Evolutionary conservation across 345 rosid species (phyloP), one percentile per base, ranked within the genome.

Genomic region (Streptanthus diversifolius): DNA sequence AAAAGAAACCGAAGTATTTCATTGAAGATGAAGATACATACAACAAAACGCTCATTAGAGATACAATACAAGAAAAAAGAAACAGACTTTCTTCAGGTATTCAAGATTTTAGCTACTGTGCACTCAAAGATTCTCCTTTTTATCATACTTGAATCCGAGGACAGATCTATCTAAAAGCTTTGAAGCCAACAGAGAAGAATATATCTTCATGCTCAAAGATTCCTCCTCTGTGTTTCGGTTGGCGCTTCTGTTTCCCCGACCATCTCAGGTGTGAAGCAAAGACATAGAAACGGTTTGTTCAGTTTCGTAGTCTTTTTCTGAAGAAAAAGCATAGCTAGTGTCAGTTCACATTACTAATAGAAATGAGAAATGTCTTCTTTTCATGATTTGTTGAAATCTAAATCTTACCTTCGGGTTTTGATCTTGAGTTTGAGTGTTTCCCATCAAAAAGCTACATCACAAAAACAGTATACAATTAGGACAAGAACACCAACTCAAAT

Each of bases 271-370:
- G 58, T 65, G 56, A 77, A 48, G 63, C 76, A 77, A 66, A 77
- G 56, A 49, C 76, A 77, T 0, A 48, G 62, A 33, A 58, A 71
- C 24, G 5, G 7, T 11, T 67, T 75, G 27, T 60, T 67, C 7
- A 15, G 55, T 69, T 75, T 75, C 73, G 59, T 70, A 22, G 17
- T 68, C 51, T 62, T 76, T 45, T 66, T 63, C 75, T 76, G 70
- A 21, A 13, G 25, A 7, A 41, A 3, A 39, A 36, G 47, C 1
- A 10, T 11, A 11, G 37, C 68, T 21, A 48, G 2, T 54, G 64
- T 64, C 57, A 64, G 40, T 64, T 44, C n/a, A 63, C 3, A 17
- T 32, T 8, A 43, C 39, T 21, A 53, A 41, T 11, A 49, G 49
- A 66, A 47, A 27, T 66, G 66, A 65, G 32, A 56, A 66, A 66